Evolutionary conservation across 495 filamentous ascomycete species (phyloP).

Genomic region (Penicillium dipodomyicola): DNA sequence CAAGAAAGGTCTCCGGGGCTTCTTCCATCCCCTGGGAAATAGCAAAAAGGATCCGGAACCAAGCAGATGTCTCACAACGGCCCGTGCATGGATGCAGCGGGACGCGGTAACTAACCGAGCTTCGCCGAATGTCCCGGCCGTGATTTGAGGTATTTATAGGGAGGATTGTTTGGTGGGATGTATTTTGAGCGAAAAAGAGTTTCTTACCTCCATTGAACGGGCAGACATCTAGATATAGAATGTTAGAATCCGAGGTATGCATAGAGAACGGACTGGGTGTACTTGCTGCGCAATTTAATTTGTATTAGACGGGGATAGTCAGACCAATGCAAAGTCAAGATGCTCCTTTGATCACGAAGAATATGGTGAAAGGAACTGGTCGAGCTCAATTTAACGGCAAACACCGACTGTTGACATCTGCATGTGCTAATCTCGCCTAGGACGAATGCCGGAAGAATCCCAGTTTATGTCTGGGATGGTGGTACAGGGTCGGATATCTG

Average conservation of each 20-base stretch:
- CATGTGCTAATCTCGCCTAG: slow-evolving; percentile 11
- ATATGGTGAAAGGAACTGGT: slow-evolving; percentile 5
- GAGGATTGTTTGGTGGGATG: neutral
- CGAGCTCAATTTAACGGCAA: slow-evolving; percentile 13
- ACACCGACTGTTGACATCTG: slow-evolving; percentile 8
- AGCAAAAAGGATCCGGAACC: slow-evolving; percentile 13
- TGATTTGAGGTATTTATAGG: neutral
- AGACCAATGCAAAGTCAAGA: neutral
- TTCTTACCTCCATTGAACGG: slow-evolving; percentile 13
- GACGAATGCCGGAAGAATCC: neutral
- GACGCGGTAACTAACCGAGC: slow-evolving; percentile 8
- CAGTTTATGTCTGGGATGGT: neutral
- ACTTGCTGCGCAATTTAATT: slow-evolving; percentile 2
- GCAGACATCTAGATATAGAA: neutral
- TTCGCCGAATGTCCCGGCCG: slow-evolving; percentile 1
- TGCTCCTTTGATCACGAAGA: slow-evolving; percentile 1
- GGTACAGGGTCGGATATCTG: slow-evolving; percentile 8
- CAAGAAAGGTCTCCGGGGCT: slow-evolving; percentile 2
- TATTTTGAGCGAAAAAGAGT: neutral
- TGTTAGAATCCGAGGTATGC: slow-evolving; percentile 1
- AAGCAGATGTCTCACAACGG: slow-evolving; percentile 27
- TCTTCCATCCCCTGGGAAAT: slow-evolving; percentile 9
- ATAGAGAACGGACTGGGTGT: neutral
- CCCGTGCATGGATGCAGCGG: slow-evolving; percentile 15
- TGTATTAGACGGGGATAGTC: neutral